Conservation (phyloP, 306 rosid species). For the cucumber (Cucumis sativus) region Cucumber_9930_V3 NC_026661.2:20445001-20445500, state of each 20-base stretch:
- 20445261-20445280: conserved; percentile 24
- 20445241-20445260: conserved; percentile 23
- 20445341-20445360: conserved; percentile 73
- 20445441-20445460: neutral
- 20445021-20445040: conserved; percentile 2
- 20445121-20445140: conserved; percentile 26
- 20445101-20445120: conserved; percentile 23
- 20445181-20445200: conserved; percentile 38
- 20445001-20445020: neutral
- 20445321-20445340: conserved; percentile 78
- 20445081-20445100: conserved; percentile 31
- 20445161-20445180: conserved; percentile 37
- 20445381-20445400: neutral
- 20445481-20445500: neutral
- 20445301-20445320: conserved; percentile 75
- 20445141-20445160: conserved; percentile 32
- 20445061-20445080: conserved; percentile 52
- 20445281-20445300: conserved; percentile 51
- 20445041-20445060: conserved; percentile 18
- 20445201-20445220: conserved; percentile 51
- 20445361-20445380: conserved; percentile 6
- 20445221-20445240: conserved; percentile 29
- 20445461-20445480: neutral
- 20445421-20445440: neutral
- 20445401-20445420: neutral